Percentiles rank a stretch among this genome's conserved stretches.
These are phyloP conservation scores for Gynostemma pentaphyllum DNA, from an alignment of 306 rosid genomes.

Conservation along the genomic window DNA sequence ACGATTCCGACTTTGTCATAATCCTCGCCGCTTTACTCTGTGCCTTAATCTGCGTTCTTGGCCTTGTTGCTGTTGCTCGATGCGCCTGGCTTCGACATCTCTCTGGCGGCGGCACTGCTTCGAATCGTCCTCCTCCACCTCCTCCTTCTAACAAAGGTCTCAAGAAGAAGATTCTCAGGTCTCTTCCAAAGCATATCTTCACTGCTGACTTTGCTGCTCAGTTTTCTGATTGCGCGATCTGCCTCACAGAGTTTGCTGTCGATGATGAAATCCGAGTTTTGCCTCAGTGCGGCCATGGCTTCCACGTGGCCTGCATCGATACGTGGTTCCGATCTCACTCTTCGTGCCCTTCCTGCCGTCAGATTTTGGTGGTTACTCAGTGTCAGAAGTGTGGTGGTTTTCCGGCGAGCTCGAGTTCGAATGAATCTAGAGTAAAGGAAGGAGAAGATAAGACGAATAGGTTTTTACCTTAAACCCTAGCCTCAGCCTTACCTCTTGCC, in stretches of 20 bases:
- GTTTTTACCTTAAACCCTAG: slow-evolving; percentile 62
- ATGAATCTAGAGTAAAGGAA: slow-evolving; percentile 33
- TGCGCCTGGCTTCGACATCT: slow-evolving; percentile 76
- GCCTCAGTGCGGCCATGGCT: slow-evolving; percentile 69
- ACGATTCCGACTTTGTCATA: slow-evolving; percentile 48
- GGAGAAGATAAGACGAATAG: slow-evolving; percentile 30
- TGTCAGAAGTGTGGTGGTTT: slow-evolving; percentile 61
- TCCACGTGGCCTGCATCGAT: slow-evolving; percentile 62
- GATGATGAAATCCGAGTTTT: slow-evolving; percentile 64
- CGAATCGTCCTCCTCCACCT: slow-evolving; percentile 24
- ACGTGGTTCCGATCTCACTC: slow-evolving; percentile 67
- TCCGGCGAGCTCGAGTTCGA: slow-evolving; percentile 27
- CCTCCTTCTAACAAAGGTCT: slow-evolving; percentile 48
- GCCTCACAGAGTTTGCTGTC: slow-evolving; percentile 41
- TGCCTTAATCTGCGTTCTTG: slow-evolving; percentile 69
- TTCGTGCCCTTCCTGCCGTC: slow-evolving; percentile 70
- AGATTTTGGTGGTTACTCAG: slow-evolving; percentile 34
- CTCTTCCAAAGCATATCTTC: slow-evolving; percentile 57
- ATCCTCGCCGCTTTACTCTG: slow-evolving; percentile 66
- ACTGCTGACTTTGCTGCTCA: neutral
- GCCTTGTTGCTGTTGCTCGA: slow-evolving; percentile 64
- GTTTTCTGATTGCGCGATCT: slow-evolving; percentile 56
- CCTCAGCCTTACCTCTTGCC: too few relatives aligned
- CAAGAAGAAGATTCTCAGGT: slow-evolving; percentile 66
- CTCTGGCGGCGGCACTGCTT: neutral